phyloP scores from a whole-genome alignment of 306 rosid species.

The Rosa rugosa region DNA sequence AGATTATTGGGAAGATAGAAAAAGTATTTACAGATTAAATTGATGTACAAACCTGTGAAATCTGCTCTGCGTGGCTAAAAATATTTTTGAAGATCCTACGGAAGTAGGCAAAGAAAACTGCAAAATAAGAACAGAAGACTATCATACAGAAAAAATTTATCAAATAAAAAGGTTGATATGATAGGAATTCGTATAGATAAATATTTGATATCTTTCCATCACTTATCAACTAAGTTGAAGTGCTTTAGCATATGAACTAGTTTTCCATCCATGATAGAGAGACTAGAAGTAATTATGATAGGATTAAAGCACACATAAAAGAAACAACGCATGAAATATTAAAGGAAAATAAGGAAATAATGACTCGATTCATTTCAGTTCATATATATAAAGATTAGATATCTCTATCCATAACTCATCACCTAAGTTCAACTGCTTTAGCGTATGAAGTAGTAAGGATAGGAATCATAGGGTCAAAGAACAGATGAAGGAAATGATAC shows the following conservation, averaged over 20 bases:
- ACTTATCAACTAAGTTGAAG: neutral
- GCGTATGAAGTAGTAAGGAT: neutral
- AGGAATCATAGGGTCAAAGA: too few species aligned
- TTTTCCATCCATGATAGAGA: neutral
- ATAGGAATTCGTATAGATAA: neutral
- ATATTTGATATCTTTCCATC: neutral
- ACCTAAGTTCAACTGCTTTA: neutral
- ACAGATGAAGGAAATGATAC: too few species aligned
- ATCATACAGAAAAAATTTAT: constrained; percentile 14
- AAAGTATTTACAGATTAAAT: neutral
- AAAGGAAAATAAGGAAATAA: neutral
- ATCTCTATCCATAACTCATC: neutral
- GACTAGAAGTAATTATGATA: neutral
- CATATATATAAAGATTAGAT: neutral
- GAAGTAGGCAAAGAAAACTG: constrained; percentile 88
- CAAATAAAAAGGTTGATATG: neutral
- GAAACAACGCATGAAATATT: neutral
- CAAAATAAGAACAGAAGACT: constrained; percentile 13
- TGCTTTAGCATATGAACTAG: neutral
- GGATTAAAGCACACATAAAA: neutral
- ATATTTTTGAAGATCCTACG: constrained; percentile 93
- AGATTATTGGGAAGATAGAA: neutral
- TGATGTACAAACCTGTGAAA: constrained; percentile 73
- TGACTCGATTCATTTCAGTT: neutral
- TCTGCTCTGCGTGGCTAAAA: constrained; percentile 91